Base-by-base conservation (phyloP, 495 filamentous ascomycete species). In the Parathielavia appendiculata region DNA sequence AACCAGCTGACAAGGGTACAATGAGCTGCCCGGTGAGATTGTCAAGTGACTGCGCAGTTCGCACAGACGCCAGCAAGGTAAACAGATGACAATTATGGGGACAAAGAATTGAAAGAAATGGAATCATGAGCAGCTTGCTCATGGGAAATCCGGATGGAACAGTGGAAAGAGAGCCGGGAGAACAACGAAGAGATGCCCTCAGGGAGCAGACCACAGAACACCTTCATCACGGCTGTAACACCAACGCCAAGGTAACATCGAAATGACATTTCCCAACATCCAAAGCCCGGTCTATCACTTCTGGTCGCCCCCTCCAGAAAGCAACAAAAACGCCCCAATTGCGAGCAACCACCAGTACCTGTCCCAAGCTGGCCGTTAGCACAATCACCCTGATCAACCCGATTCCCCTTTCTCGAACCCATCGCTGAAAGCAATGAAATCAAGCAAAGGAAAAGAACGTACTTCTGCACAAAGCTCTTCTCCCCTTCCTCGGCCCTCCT, bases 391-490 rank as follows among this genome's bases (percentile, higher is more conserved):
- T 41, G 41, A 61, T 30, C 17, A 51, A 26, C 23, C 19, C 45
- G 41, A 22, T 23, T 35, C 34, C 13, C 34, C 12, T 16, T 30
- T 23, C 11, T 22, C 43, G 35, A 7, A 12, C 20, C 8, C 4
- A n/a, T 50, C 17, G 64, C 67, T 61, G 45, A 74, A 69, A 71
- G 73, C 62, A 73, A 70, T n/a, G n/a, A n/a, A n/a, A 30, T 6
- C 26, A 2, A 3, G 26, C 26, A 45, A 77, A 62, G 58, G 76
- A 76, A 0, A 46, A 41, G 8, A 45, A 79, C 79, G 66, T 73
- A 88, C 84, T 87, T 88, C 70, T 89, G 86, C 46, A 89, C 68
- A 60, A 89, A 82, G 0, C 77, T 76, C 79, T 88, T 89, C 79
- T 89, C 83, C 67, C 72, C 77, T 47, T 72, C 78, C 49, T 73